Evolutionary conservation across 2,329 filamentous ascomycete species (phyloP), one percentile per base, ranked within the genome.

Genomic region (Aspergillus sp.): DNA sequence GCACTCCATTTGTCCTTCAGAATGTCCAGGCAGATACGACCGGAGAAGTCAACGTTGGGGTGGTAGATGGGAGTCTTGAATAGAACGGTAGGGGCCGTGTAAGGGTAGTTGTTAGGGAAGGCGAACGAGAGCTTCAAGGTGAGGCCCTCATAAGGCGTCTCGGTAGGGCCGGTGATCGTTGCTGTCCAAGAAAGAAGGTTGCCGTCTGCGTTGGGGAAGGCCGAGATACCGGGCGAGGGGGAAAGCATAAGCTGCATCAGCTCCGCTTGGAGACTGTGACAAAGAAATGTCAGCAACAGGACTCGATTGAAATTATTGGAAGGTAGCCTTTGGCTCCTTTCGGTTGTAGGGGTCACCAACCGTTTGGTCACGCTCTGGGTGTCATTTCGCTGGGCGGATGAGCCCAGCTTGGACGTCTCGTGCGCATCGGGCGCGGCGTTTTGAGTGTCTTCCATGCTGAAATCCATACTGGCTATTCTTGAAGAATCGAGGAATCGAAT

Each of bases 51-150:
- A 57, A 98, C 88, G 60, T 98, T 98, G 42, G 93, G 93, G 69
- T 98, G 93, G 76, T 97, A 98, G 71, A 98, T 96, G 32, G 93
- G 93, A 6, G 94, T 98, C 75, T 90, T 95, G 82, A 96, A 98
- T 47, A 95, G 79, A 12, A 98, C 93, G 2, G 86, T 89, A 0
- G 93, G 93, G 19, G 93, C 82, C 1, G 85, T 81, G 67, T 96
- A 96, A 7, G 93, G 93, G 66, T 98, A 98, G 73, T 91, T 95
- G 58, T 80, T 75, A 7, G 91, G 90, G 70, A 97, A 98, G 38
- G 82, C 78, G 65, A 98, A 91, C 56, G 83, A 86, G 55, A 98
- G 86, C 75, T 96, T 97, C 73, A 98, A 86, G 38, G 82, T 88
- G 42, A 97, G 80, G 53, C 82, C 82, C 32, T 87, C 83, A 69